A percentile compares a stretch with the other conserved stretches of the same genome.
These are phyloP conservation scores for Exophiala mesophila DNA, from an alignment of 2,329 filamentous ascomycete species.

Conservation along the genomic window DNA sequence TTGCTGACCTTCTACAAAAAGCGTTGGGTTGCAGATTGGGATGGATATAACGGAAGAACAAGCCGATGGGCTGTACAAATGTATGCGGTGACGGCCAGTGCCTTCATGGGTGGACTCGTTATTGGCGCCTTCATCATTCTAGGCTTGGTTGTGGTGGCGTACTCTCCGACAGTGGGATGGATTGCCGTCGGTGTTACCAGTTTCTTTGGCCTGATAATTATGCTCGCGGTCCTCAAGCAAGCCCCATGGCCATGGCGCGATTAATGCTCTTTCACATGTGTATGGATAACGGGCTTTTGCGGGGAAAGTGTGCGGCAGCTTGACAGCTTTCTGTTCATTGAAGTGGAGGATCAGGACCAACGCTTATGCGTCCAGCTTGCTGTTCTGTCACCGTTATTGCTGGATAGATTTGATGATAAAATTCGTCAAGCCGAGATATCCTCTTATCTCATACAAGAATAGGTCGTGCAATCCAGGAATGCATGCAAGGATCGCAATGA, in stretches of 20 bases:
- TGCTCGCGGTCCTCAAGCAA: constrained; percentile 21
- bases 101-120: constrained; percentile 22
- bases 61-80: constrained; percentile 23
- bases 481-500: too few species aligned
- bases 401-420: too few species aligned
- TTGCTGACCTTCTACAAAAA: constrained; percentile 26
- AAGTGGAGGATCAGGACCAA: too few species aligned
- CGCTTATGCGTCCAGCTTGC: too few species aligned
- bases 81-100: constrained; percentile 23
- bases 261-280: too few species aligned
- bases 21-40: constrained; percentile 27
- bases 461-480: too few species aligned
- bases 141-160: constrained; percentile 26
- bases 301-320: too few species aligned
- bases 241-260: constrained; percentile 23
- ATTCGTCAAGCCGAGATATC: too few species aligned
- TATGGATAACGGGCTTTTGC: too few species aligned
- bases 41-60: constrained; percentile 21
- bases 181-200: constrained; percentile 24
- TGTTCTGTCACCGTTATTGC: too few species aligned
- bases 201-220: constrained; percentile 25
- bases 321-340: constrained; percentile 10
- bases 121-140: constrained; percentile 26
- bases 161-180: constrained; percentile 26
- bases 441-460: too few species aligned